Percentiles rank a stretch among this genome's conserved stretches.
Conservation (phyloP, 345 rosid genomes). For the Gossypium turneri region DNA sequence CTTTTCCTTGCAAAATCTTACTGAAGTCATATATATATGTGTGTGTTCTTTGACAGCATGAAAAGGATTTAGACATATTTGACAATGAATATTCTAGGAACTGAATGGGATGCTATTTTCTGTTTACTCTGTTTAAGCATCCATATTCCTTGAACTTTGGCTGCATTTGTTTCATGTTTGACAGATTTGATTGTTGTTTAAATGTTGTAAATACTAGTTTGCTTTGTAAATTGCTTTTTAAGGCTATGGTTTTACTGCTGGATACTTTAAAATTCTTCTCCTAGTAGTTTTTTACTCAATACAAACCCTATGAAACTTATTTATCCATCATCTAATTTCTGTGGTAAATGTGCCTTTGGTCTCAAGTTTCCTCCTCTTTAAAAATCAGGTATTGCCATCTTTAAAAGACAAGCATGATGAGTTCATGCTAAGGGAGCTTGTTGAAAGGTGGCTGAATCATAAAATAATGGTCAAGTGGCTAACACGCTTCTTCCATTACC, state of each 20-base stretch:
- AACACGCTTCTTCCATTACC: constrained; percentile 77
- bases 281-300: neutral
- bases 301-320: neutral
- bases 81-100: neutral
- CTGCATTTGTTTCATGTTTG: neutral
- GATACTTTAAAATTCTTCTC: neutral
- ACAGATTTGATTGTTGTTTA: neutral
- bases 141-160: neutral
- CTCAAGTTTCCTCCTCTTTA: neutral
- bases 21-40: too few relatives aligned
- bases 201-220: neutral
- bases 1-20: too few relatives aligned
- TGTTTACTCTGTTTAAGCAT: neutral
- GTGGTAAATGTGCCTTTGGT: neutral
- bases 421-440: constrained; percentile 77
- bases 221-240: neutral
- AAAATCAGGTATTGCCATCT: constrained; percentile 55
- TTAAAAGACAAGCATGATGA: constrained; percentile 78
- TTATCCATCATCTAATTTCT: neutral
- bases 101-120: neutral
- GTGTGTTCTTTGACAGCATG: too few relatives aligned
- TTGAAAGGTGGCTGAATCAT: constrained; percentile 78
- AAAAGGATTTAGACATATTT: neutral
- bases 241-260: neutral
- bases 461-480: constrained; percentile 88